Percentiles rank a stretch among this genome's conserved stretches.
Conservation (phyloP, 352 stramenopile genomes). For the Phytopythium helicoides region DNA sequence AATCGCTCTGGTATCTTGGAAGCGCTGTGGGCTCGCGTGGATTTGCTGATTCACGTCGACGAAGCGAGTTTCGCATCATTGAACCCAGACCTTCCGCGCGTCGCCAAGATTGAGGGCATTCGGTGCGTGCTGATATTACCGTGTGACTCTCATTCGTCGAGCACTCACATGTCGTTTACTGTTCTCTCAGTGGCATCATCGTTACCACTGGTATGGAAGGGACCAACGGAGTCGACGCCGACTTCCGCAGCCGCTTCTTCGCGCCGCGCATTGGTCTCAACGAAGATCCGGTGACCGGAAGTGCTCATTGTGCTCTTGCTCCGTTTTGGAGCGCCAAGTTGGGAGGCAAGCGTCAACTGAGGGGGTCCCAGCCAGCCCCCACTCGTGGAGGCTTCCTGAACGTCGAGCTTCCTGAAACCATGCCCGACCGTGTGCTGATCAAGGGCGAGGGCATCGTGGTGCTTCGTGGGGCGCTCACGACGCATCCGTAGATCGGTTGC, state of each 20-base stretch:
- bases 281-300: slow-evolving; percentile 92
- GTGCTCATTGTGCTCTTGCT: slow-evolving; percentile 77
- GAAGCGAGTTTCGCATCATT: slow-evolving; percentile 15
- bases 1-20: slow-evolving; percentile 15
- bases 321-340: slow-evolving; percentile 66
- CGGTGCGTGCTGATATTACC: too few species aligned
- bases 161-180: too few species aligned
- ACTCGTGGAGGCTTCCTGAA: slow-evolving; percentile 25
- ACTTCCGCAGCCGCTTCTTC: slow-evolving; percentile 78
- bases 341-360: slow-evolving; percentile 16
- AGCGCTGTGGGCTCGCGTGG: slow-evolving; percentile 14
- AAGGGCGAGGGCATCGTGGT: slow-evolving; percentile 18
- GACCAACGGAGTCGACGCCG: slow-evolving; percentile 16
- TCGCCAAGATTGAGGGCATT: slow-evolving; percentile 4
- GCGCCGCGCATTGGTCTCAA: slow-evolving; percentile 76
- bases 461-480: neutral
- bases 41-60: slow-evolving; percentile 27
- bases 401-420: slow-evolving; percentile 11
- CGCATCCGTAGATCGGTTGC: neutral
- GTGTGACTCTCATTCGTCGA: too few species aligned
- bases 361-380: slow-evolving; percentile 22
- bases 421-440: slow-evolving; percentile 22
- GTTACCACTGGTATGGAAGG: slow-evolving; percentile 19
- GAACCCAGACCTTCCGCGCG: slow-evolving; percentile 17
- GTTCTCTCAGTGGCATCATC: slow-evolving; percentile 24